These are phyloP conservation scores for Chrysoporthe cubensis DNA, from an alignment of 2,329 filamentous ascomycete species.

Conservation along the genomic window DNA sequence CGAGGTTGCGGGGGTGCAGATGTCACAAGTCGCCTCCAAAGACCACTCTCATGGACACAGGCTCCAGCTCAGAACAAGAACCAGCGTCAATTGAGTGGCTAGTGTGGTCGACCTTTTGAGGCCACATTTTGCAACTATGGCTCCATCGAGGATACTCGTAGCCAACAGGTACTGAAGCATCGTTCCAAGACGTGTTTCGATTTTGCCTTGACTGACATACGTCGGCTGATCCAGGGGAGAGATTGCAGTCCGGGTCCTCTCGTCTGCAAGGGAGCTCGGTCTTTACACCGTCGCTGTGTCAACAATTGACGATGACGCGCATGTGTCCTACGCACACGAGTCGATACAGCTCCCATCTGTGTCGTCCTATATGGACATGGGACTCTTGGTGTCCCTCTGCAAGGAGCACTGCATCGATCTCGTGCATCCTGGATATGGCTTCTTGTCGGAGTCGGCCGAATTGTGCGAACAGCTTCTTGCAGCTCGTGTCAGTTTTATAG, in stretches of 20 bases:
- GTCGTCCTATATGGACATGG: slow-evolving; percentile 20
- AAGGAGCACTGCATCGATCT: slow-evolving; percentile 16
- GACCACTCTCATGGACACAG: background rate
- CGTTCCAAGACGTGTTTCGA: background rate
- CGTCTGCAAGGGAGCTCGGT: slow-evolving; percentile 60
- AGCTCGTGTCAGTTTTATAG: slow-evolving; percentile 17
- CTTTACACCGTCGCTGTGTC: slow-evolving; percentile 61
- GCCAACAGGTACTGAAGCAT: slow-evolving; percentile 18
- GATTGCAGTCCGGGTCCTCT: slow-evolving; percentile 64
- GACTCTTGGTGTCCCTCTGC: slow-evolving; percentile 18
- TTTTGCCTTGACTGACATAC: slow-evolving; percentile 39
- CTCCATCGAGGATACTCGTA: slow-evolving; percentile 10
- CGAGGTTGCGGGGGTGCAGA: slow-evolving; percentile 1
- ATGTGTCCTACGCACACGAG: slow-evolving; percentile 55
- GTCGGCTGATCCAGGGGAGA: slow-evolving; percentile 47
- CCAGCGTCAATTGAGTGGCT: background rate
- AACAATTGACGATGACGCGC: slow-evolving; percentile 57
- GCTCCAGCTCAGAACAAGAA: background rate
- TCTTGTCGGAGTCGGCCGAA: slow-evolving; percentile 20
- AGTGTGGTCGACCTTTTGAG: background rate
- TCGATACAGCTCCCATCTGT: slow-evolving; percentile 53
- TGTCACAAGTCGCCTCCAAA: background rate
- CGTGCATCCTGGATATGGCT: slow-evolving; percentile 24
- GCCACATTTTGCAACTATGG: background rate
- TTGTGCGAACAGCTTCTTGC: slow-evolving; percentile 17